Evolutionary conservation across 371 early-diverging fungal genomes (phyloP).

Genomic region (Chytridiales sp.): DNA sequence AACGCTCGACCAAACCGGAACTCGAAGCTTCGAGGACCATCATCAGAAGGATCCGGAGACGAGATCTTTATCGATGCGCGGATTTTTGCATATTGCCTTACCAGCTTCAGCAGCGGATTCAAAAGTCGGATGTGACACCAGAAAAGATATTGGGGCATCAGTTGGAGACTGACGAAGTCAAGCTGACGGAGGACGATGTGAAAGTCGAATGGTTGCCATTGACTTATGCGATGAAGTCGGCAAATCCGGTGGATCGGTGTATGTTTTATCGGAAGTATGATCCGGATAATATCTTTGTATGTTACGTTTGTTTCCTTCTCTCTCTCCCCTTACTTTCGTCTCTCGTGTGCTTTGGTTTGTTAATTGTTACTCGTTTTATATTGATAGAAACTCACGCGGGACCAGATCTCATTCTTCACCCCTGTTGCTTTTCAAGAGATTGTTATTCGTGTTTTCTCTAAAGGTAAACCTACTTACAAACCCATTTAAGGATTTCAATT

Average conservation of each 20-base stretch:
- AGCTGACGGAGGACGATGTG: conserved; percentile 57
- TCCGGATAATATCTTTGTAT: conserved; percentile 7
- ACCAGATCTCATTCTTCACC: conserved; percentile 70
- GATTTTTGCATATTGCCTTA: conserved; percentile 2
- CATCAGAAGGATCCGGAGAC: conserved; percentile 17
- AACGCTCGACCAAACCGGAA: conserved; percentile 28
- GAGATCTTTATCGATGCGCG: conserved; percentile 47
- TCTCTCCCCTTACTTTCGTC: conserved; percentile 21
- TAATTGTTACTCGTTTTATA: too few species aligned
- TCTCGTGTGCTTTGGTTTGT: background rate
- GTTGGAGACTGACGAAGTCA: background rate
- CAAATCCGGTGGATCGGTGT: conserved; percentile 83
- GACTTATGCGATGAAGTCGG: conserved; percentile 78
- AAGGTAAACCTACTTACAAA: too few species aligned
- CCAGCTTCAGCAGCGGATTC: background rate
- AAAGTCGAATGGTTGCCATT: conserved; percentile 67
- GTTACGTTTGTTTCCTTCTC: conserved; percentile 6
- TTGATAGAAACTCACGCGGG: conserved; percentile 1
- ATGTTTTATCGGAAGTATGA: conserved; percentile 76
- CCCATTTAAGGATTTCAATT: too few species aligned
- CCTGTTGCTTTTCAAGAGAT: conserved; percentile 73
- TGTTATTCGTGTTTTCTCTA: conserved; percentile 52
- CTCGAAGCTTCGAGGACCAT: background rate
- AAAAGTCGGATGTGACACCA: conserved; percentile 6
- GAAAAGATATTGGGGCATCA: background rate